Percentiles rank a stretch among this genome's conserved stretches.
Conservation (phyloP, 192 early-diverging fungal species). For the Umbelopsis sp. region DNA sequence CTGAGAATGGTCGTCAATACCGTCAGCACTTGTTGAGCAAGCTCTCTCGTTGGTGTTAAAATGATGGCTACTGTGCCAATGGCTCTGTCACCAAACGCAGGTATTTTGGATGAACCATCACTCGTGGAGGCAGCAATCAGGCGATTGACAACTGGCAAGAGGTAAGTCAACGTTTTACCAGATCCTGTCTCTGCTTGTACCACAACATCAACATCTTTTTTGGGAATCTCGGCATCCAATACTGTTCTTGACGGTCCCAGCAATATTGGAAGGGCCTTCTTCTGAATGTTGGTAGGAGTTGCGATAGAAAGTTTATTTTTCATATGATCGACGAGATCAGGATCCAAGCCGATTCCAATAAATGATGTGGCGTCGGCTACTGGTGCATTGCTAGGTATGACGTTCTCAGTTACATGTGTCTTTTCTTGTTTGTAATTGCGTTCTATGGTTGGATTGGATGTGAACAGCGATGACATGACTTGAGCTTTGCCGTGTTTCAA, state of each 20-base stretch:
- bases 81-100: constrained; percentile 51
- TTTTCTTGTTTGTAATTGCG: constrained; percentile 19
- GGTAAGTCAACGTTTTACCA: constrained; percentile 95
- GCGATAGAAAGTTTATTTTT: constrained; percentile 71
- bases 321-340: constrained; percentile 71
- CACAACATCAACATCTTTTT: constrained; percentile 74
- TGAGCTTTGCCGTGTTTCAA: constrained; percentile 61
- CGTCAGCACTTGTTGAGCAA: constrained; percentile 91
- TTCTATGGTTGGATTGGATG: constrained; percentile 66
- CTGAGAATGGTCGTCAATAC: constrained; percentile 75
- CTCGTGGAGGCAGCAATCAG: constrained; percentile 69
- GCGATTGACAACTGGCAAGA: constrained; percentile 90
- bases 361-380: constrained; percentile 61
- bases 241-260: constrained; percentile 56
- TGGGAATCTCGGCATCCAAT: constrained; percentile 40
- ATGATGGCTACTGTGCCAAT: constrained; percentile 92
- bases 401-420: constrained; percentile 31
- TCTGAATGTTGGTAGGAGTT: constrained; percentile 89
- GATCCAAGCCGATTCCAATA: constrained; percentile 75
- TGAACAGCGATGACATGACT: constrained; percentile 83
- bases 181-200: constrained; percentile 97
- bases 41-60: constrained; percentile 95
- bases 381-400: constrained; percentile 54
- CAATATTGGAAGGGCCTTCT: constrained; percentile 78
- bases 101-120: constrained; percentile 44